A percentile compares a stretch with the other conserved stretches of the same genome.
Evolutionary conservation across 1,139 yeast genomes (phyloP).

Genomic region (Maudiozyma humilis): DNA sequence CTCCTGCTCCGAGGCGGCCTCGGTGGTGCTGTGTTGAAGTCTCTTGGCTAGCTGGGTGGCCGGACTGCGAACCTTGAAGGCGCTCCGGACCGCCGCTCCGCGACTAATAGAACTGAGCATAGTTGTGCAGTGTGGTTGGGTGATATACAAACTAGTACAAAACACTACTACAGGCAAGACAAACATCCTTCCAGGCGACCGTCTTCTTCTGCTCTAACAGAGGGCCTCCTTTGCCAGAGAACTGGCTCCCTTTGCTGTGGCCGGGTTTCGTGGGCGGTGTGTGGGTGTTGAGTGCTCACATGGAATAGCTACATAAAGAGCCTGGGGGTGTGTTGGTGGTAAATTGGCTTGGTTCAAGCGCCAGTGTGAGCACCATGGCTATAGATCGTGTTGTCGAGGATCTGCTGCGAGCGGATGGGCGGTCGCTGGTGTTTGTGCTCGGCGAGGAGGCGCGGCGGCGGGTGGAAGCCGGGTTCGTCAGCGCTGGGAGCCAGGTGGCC

Average conservation of each 20-base stretch:
- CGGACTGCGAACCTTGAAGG: not conserved
- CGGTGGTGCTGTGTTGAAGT: conserved; percentile 1
- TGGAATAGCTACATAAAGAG: no score
- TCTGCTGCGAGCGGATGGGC: conserved; percentile 8
- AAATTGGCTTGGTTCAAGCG: no score
- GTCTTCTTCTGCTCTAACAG: no score
- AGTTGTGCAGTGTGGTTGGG: not conserved
- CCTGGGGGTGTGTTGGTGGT: no score
- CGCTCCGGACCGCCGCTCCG: not conserved
- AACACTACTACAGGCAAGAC: no score
- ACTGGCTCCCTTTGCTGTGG: no score
- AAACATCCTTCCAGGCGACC: no score
- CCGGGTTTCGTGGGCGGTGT: no score
- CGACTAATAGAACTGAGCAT: conserved; percentile 1
- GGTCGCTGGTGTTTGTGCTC: conserved; percentile 21
- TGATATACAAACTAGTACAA: no score
- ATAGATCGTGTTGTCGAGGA: conserved; percentile 8
- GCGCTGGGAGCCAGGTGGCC: conserved; percentile 13
- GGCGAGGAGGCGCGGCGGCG: conserved; percentile 21
- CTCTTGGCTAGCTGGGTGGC: not conserved
- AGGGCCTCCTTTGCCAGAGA: no score
- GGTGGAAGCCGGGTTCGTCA: conserved; percentile 18
- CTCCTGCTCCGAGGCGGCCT: conserved; percentile 3
- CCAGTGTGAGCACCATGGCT: conserved; percentile 5
- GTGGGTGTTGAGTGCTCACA: no score